phyloP scores from a whole-genome alignment of 108 stramenopile genomes.

The Skeletonema marinoi region DNA sequence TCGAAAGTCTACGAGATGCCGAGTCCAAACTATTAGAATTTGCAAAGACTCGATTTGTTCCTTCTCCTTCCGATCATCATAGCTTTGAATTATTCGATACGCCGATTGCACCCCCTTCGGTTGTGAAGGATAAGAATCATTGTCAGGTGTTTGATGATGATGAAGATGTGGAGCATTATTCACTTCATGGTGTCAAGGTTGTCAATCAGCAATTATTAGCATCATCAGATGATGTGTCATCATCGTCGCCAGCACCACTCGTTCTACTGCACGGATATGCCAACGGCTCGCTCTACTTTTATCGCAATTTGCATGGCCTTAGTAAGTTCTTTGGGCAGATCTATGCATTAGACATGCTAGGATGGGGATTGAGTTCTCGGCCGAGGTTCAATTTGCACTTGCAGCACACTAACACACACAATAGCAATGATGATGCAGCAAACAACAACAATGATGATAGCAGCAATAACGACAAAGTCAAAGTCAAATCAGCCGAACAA shows the following conservation, averaged over 20 bases:
- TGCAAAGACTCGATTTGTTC: conserved; percentile 42
- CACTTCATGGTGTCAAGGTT: conserved; percentile 23
- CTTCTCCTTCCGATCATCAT: background rate
- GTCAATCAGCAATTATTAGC: conserved; percentile 5
- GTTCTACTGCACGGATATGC: conserved; percentile 93
- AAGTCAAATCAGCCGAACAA: conserved; percentile 54
- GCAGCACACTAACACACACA: background rate
- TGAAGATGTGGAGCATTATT: background rate
- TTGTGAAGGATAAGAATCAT: background rate
- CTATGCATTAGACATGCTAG: conserved; percentile 84
- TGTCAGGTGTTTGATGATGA: conserved; percentile 1
- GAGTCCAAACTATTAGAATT: conserved; percentile 57
- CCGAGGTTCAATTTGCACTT: conserved; percentile 48
- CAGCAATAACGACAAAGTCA: background rate
- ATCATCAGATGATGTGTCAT: background rate
- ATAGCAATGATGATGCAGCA: background rate
- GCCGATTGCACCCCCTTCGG: conserved; percentile 22
- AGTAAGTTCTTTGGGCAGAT: conserved; percentile 57
- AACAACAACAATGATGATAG: background rate
- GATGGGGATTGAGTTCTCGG: conserved; percentile 87
- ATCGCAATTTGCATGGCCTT: conserved; percentile 79
- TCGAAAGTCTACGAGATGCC: conserved; percentile 47
- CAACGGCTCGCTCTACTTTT: conserved; percentile 89
- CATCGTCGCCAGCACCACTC: conserved; percentile 48
- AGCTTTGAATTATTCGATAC: conserved; percentile 35